Conservation (phyloP, 31 red algal species). For the Endocladia muricata region DNA sequence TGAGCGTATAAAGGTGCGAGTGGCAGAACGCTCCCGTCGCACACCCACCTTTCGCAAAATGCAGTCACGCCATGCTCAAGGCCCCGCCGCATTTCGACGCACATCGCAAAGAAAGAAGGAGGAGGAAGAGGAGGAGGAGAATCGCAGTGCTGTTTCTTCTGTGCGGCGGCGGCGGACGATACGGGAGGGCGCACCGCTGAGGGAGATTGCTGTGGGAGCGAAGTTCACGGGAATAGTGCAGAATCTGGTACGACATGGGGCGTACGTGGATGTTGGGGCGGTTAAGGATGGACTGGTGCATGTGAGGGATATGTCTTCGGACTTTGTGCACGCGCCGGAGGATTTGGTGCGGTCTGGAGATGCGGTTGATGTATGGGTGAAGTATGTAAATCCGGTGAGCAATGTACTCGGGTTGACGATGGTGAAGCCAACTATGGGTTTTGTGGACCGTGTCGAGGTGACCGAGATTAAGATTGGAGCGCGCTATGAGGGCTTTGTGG, state of each 20-base stretch:
- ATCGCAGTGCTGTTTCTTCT: background rate
- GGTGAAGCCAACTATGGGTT: slow-evolving; percentile 58
- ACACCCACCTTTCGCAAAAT: slow-evolving; percentile 37
- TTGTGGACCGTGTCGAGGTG: slow-evolving; percentile 34
- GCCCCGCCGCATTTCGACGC: background rate
- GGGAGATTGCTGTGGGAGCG: slow-evolving; percentile 54
- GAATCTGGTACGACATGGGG: slow-evolving; percentile 76
- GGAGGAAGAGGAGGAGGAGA: background rate
- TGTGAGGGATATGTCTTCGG: slow-evolving; percentile 80
- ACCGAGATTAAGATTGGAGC: slow-evolving; percentile 44
- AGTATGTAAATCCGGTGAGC: slow-evolving; percentile 64
- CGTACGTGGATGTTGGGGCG: slow-evolving; percentile 85
- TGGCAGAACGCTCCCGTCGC: slow-evolving; percentile 1
- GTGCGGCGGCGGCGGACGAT: background rate
- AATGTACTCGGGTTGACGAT: slow-evolving; percentile 76
- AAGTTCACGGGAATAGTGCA: slow-evolving; percentile 62
- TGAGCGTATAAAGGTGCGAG: too few relatives aligned
- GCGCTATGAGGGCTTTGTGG: slow-evolving; percentile 58
- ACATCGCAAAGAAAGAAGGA: background rate
- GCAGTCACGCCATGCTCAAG: slow-evolving; percentile 12
- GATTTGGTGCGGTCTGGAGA: slow-evolving; percentile 70
- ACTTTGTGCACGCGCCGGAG: slow-evolving; percentile 67
- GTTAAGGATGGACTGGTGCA: slow-evolving; percentile 84
- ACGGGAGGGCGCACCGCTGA: slow-evolving; percentile 6
- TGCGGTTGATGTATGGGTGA: slow-evolving; percentile 82